Conservation (phyloP, 805 yeast genomes). For the Yarrowia osloensis region DNA sequence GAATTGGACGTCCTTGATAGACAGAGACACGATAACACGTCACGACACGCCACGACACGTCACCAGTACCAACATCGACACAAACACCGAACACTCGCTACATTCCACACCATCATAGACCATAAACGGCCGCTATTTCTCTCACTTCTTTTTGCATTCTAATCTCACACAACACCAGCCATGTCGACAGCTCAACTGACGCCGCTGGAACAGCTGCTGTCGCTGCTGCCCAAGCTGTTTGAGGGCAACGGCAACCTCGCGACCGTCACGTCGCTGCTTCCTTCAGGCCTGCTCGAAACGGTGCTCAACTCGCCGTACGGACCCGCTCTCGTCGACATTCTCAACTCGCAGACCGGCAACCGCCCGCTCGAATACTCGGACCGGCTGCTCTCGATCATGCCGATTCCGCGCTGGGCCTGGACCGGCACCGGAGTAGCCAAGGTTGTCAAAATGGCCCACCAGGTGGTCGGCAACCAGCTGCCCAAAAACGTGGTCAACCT, state of each 20-base stretch:
- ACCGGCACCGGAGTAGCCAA: constrained; percentile 25
- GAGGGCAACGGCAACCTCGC: constrained; percentile 28
- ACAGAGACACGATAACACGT: neutral
- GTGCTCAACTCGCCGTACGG: constrained; percentile 27
- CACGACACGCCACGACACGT: neutral
- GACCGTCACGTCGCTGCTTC: constrained; percentile 11
- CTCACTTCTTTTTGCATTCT: neutral
- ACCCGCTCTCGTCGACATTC: constrained; percentile 3
- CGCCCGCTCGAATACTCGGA: constrained; percentile 26
- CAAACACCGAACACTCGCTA: neutral
- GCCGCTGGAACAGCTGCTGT: constrained; percentile 7
- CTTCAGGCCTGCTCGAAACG: neutral
- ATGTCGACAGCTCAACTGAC: constrained; percentile 14
- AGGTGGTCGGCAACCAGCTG: constrained; percentile 11
- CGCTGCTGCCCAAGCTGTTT: constrained; percentile 10
- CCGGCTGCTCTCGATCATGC: constrained; percentile 19
- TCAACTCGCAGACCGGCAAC: constrained; percentile 25
- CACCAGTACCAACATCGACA: neutral
- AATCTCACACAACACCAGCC: neutral
- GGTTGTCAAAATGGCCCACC: constrained; percentile 23
- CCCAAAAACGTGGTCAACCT: constrained; percentile 2
- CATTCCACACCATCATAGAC: neutral
- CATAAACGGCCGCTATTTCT: too few species aligned
- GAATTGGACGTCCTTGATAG: too few species aligned
- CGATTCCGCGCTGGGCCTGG: constrained; percentile 17